Evolutionary conservation across 768 basidiomycete species (phyloP), one percentile per base, ranked within the genome.

Genomic region (Lyophyllum shimeji): DNA sequence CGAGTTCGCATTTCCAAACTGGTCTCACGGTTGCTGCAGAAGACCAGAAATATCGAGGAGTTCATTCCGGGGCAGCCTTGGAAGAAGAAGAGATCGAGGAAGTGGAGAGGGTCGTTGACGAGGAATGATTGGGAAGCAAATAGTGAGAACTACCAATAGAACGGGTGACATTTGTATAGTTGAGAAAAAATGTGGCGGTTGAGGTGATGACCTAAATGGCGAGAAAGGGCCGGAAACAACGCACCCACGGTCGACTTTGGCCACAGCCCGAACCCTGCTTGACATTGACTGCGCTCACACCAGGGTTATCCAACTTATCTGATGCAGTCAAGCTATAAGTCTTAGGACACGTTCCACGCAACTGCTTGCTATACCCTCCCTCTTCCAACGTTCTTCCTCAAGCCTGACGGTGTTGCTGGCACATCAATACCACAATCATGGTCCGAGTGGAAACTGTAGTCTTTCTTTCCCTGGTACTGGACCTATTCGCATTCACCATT

Each of bases 401-500:
- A 29, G 29, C 29, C 43, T n/a, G 15, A 37, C 7, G 34, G 27
- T n/a, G 25, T 21, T 17, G 25, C 25, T 46, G 46, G 46, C 17
- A 46, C n/a, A 44, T 29, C 17, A n/a, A 12, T 20, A 49, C 29
- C 23, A 58, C 62, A n/a, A n/a, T n/a, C 27, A 90, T 90, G 85
- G 76, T 74, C 40, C 84, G 76, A 63, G 82, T 95, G 51, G 89
- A 95, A 68, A 81, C 78, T 18, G 79, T 95, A 55, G 93, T 98
- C 44, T 98, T 99, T 72, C 66, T 93, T 50, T 95, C 95, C 1
- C 77, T 99, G 27, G 80, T 99, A 23, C 80, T 98, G 40, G 96
- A 99, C 71, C 83, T 99, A 21, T 75, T 79, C 80, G 92, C 93
- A 12, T 96, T 95, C 71, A 97, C 93, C 21, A 90, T 96, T 45